phyloP scores from a whole-genome alignment of 768 basidiomycete species.

The Udeniomyces megalosporus region DNA sequence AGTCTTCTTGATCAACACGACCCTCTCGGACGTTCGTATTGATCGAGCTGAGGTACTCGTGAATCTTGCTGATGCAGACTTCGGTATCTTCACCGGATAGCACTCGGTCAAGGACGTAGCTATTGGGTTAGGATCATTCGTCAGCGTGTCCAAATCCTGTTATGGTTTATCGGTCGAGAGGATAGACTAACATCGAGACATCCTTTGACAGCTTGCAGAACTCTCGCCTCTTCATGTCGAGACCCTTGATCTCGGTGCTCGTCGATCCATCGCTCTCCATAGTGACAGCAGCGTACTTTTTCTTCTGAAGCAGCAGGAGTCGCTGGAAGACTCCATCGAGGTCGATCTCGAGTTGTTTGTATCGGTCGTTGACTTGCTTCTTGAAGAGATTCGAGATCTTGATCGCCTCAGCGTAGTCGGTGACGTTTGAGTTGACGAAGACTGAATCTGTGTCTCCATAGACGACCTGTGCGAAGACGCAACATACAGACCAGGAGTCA shows the following conservation, averaged over 20 bases:
- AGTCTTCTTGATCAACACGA: constrained; percentile 72
- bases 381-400: constrained; percentile 87
- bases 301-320: constrained; percentile 84
- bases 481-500: not conserved
- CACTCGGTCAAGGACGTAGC: constrained; percentile 77
- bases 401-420: constrained; percentile 70
- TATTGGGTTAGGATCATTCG: constrained; percentile 25
- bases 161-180: not conserved
- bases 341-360: constrained; percentile 91
- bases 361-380: constrained; percentile 88
- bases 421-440: constrained; percentile 90
- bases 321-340: constrained; percentile 87
- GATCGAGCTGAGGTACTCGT: constrained; percentile 67
- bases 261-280: constrained; percentile 67
- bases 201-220: constrained; percentile 82
- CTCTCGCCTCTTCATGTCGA: constrained; percentile 98
- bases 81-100: constrained; percentile 84
- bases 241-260: constrained; percentile 78
- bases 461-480: constrained; percentile 49
- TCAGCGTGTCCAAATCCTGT: not conserved
- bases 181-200: constrained; percentile 60
- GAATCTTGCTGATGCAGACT: constrained; percentile 71
- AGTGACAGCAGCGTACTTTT: constrained; percentile 96
- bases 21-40: constrained; percentile 65
- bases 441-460: constrained; percentile 99